Conservation (phyloP, 2,329 filamentous ascomycete species). For the Aspergillus melleus region DNA sequence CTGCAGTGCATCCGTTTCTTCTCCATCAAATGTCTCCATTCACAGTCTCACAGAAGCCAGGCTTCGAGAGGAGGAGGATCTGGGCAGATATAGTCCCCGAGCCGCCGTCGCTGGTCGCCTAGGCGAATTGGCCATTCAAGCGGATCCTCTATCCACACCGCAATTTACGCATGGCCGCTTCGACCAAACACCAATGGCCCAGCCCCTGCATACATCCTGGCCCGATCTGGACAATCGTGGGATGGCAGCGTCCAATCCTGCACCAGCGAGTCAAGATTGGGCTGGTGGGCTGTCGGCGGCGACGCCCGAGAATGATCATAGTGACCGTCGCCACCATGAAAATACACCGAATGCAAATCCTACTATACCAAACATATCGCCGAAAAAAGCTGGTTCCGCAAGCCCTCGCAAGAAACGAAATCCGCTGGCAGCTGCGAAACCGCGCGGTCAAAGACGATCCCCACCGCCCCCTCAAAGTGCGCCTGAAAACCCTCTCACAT, state of each 20-base stretch:
- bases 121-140: slow-evolving; percentile 41
- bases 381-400: slow-evolving; percentile 19
- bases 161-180: slow-evolving; percentile 15
- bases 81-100: slow-evolving; percentile 39
- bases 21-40: slow-evolving; percentile 33
- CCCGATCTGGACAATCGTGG: slow-evolving; percentile 6
- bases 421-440: slow-evolving; percentile 20
- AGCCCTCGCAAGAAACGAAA: slow-evolving; percentile 27
- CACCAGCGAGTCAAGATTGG: slow-evolving; percentile 5
- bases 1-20: slow-evolving; percentile 33
- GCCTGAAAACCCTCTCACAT: slow-evolving; percentile 43
- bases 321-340: background rate
- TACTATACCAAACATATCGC: slow-evolving; percentile 15
- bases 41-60: slow-evolving; percentile 32
- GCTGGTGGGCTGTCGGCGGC: slow-evolving; percentile 12
- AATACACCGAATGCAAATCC: slow-evolving; percentile 1
- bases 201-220: background rate
- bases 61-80: slow-evolving; percentile 33
- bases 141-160: slow-evolving; percentile 25
- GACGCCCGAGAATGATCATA: slow-evolving; percentile 6
- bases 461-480: slow-evolving; percentile 31
- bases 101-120: slow-evolving; percentile 42
- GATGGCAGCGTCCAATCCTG: slow-evolving; percentile 22
- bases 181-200: slow-evolving; percentile 4
- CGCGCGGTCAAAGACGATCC: slow-evolving; percentile 31